A percentile compares a stretch with the other conserved stretches of the same genome.
Evolutionary conservation across 352 stramenopile genomes (phyloP).

Genomic region (Plasmopara halstedii): DNA sequence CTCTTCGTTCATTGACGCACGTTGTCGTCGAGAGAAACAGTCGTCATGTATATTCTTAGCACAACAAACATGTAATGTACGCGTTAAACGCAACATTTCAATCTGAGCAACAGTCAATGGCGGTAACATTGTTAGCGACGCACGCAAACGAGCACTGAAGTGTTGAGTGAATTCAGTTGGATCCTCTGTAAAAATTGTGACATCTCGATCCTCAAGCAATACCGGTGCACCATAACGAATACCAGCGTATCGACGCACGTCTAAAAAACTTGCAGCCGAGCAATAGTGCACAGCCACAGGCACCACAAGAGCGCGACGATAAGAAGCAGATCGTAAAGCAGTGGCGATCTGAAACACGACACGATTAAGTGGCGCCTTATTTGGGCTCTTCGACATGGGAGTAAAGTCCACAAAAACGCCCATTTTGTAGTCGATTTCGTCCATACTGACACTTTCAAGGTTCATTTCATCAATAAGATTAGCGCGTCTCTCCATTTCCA

Average conservation of each 20-base stretch:
- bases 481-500: constrained; percentile 33
- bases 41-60: constrained; percentile 57
- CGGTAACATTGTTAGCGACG: constrained; percentile 53
- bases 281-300: constrained; percentile 63
- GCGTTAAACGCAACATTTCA: constrained; percentile 56
- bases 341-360: constrained; percentile 46
- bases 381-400: constrained; percentile 15
- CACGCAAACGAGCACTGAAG: constrained; percentile 40
- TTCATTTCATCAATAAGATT: constrained; percentile 34
- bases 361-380: constrained; percentile 43
- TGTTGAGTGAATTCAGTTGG: constrained; percentile 60
- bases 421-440: constrained; percentile 58
- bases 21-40: constrained; percentile 63
- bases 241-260: constrained; percentile 40
- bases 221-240: constrained; percentile 59
- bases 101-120: constrained; percentile 52
- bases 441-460: constrained; percentile 23
- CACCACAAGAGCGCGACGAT: constrained; percentile 44
- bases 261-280: constrained; percentile 33
- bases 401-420: constrained; percentile 48
- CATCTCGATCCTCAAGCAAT: constrained; percentile 49
- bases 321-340: constrained; percentile 30
- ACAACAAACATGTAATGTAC: constrained; percentile 63
- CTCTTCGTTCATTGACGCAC: constrained; percentile 74
- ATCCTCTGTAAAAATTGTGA: constrained; percentile 51